Evolutionary conservation across 306 rosid species (phyloP).

Genomic region (Albizia julibrissin): DNA sequence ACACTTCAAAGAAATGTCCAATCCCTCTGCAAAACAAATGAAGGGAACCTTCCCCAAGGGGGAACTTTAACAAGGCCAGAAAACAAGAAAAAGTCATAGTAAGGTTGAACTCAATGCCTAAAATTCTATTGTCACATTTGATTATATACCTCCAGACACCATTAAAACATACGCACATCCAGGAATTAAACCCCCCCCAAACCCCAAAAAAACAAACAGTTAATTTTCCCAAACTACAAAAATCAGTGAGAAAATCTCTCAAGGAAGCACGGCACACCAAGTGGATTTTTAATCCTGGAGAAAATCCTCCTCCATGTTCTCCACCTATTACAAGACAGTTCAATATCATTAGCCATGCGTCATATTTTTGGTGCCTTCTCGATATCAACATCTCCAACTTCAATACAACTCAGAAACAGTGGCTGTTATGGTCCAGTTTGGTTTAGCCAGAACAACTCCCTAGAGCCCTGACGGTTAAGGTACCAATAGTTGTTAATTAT

Average conservation of each 20-base stretch:
- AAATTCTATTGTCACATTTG: neutral
- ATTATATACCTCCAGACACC: neutral
- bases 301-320: neutral
- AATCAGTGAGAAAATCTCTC: neutral
- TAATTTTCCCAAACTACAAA: neutral
- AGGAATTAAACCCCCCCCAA: neutral
- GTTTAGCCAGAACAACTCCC: constrained; percentile 10
- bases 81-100: neutral
- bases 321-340: neutral
- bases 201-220: neutral
- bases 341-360: neutral
- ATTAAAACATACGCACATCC: neutral
- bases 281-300: neutral
- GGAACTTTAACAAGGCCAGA: neutral
- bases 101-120: neutral
- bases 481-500: neutral
- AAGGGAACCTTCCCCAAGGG: neutral
- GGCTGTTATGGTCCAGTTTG: neutral
- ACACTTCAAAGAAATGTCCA: neutral
- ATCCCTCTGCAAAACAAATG: neutral
- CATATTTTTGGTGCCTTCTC: neutral
- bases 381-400: neutral
- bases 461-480: neutral
- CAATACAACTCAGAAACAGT: neutral
- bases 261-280: neutral